A percentile compares a stretch with the other conserved stretches of the same genome.
These are phyloP conservation scores for Pseudogymnoascus sp. DNA, from an alignment of 2,329 filamentous ascomycete species.

Conservation along the genomic window DNA sequence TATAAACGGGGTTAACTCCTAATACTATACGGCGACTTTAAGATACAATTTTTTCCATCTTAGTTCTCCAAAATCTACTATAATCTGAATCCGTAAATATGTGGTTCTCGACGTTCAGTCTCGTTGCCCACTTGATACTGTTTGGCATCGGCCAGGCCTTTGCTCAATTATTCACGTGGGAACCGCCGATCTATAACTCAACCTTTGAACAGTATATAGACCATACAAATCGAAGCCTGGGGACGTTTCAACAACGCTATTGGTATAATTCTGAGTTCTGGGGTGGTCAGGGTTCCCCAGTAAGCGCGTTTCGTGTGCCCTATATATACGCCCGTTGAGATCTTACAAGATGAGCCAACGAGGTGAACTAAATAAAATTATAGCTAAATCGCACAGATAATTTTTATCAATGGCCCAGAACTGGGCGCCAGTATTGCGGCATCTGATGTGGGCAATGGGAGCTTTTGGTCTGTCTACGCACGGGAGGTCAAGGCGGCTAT, in stretches of 20 bases:
- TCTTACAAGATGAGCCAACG: constrained; percentile 30
- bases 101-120: neutral
- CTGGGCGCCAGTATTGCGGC: constrained; percentile 46
- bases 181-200: neutral
- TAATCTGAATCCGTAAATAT: neutral
- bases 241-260: constrained; percentile 46
- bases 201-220: constrained; percentile 48
- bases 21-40: neutral
- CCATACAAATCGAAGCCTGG: constrained; percentile 45
- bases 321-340: neutral
- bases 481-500: neutral
- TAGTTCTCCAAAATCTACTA: neutral
- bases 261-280: constrained; percentile 44
- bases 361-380: constrained; percentile 40
- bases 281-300: constrained; percentile 45
- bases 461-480: neutral
- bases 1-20: neutral
- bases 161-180: neutral
- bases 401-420: constrained; percentile 41
- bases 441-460: constrained; percentile 35
- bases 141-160: neutral
- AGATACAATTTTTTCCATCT: neutral
- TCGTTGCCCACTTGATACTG: neutral
- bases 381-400: constrained; percentile 36
- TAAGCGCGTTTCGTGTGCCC: constrained; percentile 20